Evolutionary conservation across 2,329 filamentous ascomycete genomes (phyloP), one percentile per base, ranked within the genome.

Genomic region (Ophiocordyceps camponoti-leonardi): DNA sequence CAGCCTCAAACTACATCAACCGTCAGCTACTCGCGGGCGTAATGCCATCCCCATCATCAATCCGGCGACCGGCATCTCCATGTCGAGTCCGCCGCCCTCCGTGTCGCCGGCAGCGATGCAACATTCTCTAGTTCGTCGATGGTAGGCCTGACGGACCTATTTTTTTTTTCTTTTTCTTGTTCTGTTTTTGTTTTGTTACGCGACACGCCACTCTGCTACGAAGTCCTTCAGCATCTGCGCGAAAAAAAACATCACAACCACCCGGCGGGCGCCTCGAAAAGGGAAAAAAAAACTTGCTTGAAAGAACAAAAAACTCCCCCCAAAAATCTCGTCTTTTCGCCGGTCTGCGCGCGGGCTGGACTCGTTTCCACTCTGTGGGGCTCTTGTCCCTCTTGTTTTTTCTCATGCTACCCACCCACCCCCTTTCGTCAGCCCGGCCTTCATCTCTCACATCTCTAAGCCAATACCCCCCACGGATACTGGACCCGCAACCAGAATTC

Each of bases 31-130:
- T 51, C 85, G 92, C 54, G 79, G 83, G 48, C 86, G 87, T 65
- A 96, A 95, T 64, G 86, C 92, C 58, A 96, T 96, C 54, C 90
- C 90, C 48, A 98, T 98, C 62, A 86, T 96, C 66, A 94, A 98
- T 72, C 92, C 92, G 46, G 84, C 77, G 54, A 95, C 90, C 47
- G 87, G 92, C 58, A 79, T 87, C 62, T 77, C 79, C 58, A 82
- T 95, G 71, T 81, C 86, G 47, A 94, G 86, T 68, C 90, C 90
- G 53, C 86, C 90, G 23, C 81, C 81, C 40, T 80, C 77, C 49
- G 73, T 79, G 41, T 80, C 76, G 41, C 77, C 77, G 50, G 68
- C 68, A 58, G 69, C 75, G 60, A 72, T 80, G 69, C 73, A 75
- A 58, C 72, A 75, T 56, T 55, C 62, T 45, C 65, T 75, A 51